phyloP scores from a whole-genome alignment of 176 grass and related monocot species.

The Eragrostis curvula region DNA sequence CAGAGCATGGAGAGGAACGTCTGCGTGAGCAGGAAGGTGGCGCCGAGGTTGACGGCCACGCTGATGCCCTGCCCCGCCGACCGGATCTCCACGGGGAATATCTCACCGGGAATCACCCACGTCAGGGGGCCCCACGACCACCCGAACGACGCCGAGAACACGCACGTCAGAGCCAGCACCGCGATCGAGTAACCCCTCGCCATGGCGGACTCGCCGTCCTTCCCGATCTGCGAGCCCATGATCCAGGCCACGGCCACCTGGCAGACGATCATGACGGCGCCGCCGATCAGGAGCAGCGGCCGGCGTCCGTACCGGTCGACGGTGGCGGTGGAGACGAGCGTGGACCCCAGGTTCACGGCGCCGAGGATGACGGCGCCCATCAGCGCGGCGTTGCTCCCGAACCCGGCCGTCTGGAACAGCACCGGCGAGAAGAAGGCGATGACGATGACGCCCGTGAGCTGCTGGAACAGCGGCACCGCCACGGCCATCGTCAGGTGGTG shows the following conservation, averaged over 20 bases:
- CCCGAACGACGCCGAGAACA: conserved; percentile 69
- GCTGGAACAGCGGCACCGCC: conserved; percentile 66
- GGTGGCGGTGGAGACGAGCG: conserved; percentile 39
- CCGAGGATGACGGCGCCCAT: conserved; percentile 68
- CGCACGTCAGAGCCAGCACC: conserved; percentile 71
- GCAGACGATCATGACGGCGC: conserved; percentile 52
- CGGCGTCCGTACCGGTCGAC: conserved; percentile 65
- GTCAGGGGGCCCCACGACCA: conserved; percentile 82
- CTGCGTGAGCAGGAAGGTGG: conserved; percentile 78
- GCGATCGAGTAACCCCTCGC: conserved; percentile 52
- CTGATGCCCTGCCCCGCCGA: conserved; percentile 71
- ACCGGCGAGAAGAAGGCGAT: conserved; percentile 78
- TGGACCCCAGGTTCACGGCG: conserved; percentile 55
- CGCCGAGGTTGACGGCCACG: conserved; percentile 71
- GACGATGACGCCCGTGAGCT: conserved; percentile 73
- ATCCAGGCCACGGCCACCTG: conserved; percentile 69
- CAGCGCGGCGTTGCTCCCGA: conserved; percentile 55
- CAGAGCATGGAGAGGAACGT: conserved; percentile 70
- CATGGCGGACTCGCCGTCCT: conserved; percentile 43
- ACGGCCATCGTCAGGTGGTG: conserved; percentile 67
- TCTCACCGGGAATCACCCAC: conserved; percentile 78
- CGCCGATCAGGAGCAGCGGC: conserved; percentile 56
- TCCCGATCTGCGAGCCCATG: conserved; percentile 51
- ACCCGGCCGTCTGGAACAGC: conserved; percentile 73
- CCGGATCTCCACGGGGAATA: conserved; percentile 80